Conservation (phyloP, 192 early-diverging fungal species). For the Backusella tarrabulga region DNA sequence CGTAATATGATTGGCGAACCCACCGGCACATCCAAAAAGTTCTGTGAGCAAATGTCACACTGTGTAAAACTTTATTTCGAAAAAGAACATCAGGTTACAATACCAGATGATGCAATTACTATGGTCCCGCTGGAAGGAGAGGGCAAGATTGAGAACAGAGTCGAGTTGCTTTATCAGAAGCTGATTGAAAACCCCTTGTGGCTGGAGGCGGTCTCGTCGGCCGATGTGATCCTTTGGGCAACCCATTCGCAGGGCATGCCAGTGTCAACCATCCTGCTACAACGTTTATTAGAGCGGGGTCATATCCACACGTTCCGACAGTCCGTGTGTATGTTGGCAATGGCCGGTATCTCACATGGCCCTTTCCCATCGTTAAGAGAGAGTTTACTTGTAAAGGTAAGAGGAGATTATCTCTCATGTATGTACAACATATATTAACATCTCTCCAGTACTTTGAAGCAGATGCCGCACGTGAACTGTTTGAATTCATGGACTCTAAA, state of each 20-base stretch:
- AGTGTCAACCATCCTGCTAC: constrained; percentile 76
- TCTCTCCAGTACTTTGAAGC: constrained; percentile 71
- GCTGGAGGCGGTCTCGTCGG: constrained; percentile 45
- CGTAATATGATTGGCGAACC: constrained; percentile 87
- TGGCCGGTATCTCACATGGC: constrained; percentile 93
- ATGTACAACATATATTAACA: background rate
- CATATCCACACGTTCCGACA: constrained; percentile 71
- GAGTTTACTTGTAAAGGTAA: constrained; percentile 73
- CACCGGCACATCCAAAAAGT: constrained; percentile 87
- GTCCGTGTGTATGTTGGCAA: constrained; percentile 77
- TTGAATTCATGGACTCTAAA: constrained; percentile 88
- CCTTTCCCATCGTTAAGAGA: constrained; percentile 82
- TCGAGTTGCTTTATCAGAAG: constrained; percentile 75
- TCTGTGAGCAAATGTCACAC: constrained; percentile 85
- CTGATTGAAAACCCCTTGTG: constrained; percentile 55
- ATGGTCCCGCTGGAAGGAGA: constrained; percentile 89
- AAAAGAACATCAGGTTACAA: constrained; percentile 46
- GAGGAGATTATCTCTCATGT: background rate
- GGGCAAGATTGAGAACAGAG: constrained; percentile 85
- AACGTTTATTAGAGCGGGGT: constrained; percentile 68
- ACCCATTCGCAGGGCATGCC: constrained; percentile 96
- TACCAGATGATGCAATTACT: constrained; percentile 55
- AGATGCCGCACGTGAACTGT: constrained; percentile 88
- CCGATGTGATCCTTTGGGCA: constrained; percentile 83
- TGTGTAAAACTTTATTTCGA: constrained; percentile 61